Percentiles rank a stretch among this genome's conserved stretches.
Evolutionary conservation across 768 basidiomycete species (phyloP).

Genomic region (Rhodocollybia butyracea): DNA sequence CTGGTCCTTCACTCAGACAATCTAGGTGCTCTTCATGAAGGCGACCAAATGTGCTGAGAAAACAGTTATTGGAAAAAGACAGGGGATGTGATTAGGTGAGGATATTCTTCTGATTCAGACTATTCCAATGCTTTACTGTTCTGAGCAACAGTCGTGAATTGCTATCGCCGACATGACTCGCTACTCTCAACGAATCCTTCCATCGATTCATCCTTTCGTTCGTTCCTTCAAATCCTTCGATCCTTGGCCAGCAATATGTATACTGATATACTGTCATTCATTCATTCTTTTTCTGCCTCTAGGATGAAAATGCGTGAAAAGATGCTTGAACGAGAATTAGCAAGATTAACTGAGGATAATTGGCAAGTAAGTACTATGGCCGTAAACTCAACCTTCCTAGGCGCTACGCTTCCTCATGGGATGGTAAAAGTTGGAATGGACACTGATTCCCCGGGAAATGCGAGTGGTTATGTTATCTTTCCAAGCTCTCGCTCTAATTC

Average conservation of each 20-base stretch:
- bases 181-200: too few relatives aligned
- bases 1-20: constrained; percentile 50
- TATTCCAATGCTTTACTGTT: neutral
- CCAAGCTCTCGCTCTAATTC: neutral
- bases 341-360: constrained; percentile 70
- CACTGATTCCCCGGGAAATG: constrained; percentile 61
- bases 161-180: constrained; percentile 51
- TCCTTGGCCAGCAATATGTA: too few relatives aligned
- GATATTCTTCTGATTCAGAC: neutral
- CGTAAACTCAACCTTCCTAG: too few relatives aligned
- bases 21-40: constrained; percentile 56
- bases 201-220: too few relatives aligned
- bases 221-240: too few relatives aligned
- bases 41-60: constrained; percentile 56
- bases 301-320: constrained; percentile 72
- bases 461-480: too few relatives aligned
- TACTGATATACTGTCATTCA: neutral
- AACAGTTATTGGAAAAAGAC: constrained; percentile 64
- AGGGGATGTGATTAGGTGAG: constrained; percentile 73
- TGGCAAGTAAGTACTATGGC: constrained; percentile 83
- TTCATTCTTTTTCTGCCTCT: constrained; percentile 4
- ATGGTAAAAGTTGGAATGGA: constrained; percentile 70
- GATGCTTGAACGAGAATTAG: constrained; percentile 68
- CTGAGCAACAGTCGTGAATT: constrained; percentile 37
- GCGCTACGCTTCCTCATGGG: constrained; percentile 65